phyloP scores from a whole-genome alignment of 768 basidiomycete genomes.

The Phylloporus arenicola region DNA sequence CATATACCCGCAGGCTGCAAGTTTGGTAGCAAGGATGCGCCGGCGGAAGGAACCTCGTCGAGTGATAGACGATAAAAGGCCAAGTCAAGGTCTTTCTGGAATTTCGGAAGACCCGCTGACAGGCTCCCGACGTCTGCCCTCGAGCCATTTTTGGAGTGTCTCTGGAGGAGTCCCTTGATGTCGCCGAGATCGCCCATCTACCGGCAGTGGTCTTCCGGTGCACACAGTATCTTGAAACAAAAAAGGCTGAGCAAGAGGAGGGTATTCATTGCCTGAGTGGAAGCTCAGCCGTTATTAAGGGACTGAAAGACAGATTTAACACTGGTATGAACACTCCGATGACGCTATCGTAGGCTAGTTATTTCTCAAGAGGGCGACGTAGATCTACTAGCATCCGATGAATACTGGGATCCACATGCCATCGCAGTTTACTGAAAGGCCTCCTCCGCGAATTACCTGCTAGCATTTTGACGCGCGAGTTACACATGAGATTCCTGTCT shows the following conservation, averaged over 20 bases:
- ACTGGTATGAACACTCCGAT: slow-evolving; percentile 45
- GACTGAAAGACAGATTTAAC: slow-evolving; percentile 90
- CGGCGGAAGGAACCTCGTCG: slow-evolving; percentile 35
- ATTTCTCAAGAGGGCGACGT: slow-evolving; percentile 82
- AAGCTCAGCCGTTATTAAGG: slow-evolving; percentile 92
- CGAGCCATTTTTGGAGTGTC: slow-evolving; percentile 87
- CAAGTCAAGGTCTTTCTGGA: slow-evolving; percentile 92
- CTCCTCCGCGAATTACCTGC: slow-evolving; percentile 91
- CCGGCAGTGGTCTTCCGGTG: slow-evolving; percentile 94
- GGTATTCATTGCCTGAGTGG: slow-evolving; percentile 96
- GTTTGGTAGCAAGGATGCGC: slow-evolving; percentile 74
- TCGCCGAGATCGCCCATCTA: slow-evolving; percentile 84
- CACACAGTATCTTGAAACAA: slow-evolving; percentile 91
- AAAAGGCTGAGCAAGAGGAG: slow-evolving; percentile 93
- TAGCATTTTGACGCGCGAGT: slow-evolving; percentile 86
- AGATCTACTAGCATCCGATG: slow-evolving; percentile 79
- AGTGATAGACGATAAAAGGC: slow-evolving; percentile 85
- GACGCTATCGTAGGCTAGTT: slow-evolving; percentile 4
- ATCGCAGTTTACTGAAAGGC: slow-evolving; percentile 88
- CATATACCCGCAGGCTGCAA: slow-evolving; percentile 88
- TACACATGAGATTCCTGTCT: slow-evolving; percentile 84
- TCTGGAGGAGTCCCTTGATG: slow-evolving; percentile 80
- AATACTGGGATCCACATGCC: slow-evolving; percentile 97
- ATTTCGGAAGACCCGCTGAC: slow-evolving; percentile 66
- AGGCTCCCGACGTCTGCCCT: slow-evolving; percentile 37